Conservation (phyloP, 1,139 yeast genomes). For the Saccharomyces hybrid region DNA sequence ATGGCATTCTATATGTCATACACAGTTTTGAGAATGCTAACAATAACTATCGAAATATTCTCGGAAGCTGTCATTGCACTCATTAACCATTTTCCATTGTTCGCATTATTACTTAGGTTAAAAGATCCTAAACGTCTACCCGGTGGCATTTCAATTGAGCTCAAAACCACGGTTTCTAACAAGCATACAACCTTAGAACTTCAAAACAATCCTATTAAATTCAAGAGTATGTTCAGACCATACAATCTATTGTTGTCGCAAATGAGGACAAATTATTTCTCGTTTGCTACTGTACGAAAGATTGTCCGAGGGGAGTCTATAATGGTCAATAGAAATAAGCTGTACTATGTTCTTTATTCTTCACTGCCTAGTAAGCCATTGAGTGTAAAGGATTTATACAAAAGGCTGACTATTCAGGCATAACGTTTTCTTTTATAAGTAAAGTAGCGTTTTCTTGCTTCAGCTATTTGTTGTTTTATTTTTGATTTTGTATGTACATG, state of each 20-base stretch:
- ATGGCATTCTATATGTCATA: slow-evolving; percentile 77
- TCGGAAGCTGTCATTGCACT: slow-evolving; percentile 58
- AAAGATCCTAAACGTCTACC: slow-evolving; percentile 84
- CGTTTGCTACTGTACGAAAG: slow-evolving; percentile 35
- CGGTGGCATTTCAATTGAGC: slow-evolving; percentile 63
- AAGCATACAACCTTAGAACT: slow-evolving; percentile 23
- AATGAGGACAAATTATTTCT: slow-evolving; percentile 38
- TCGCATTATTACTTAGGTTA: slow-evolving; percentile 66
- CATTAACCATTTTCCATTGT: slow-evolving; percentile 78
- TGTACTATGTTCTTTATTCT: slow-evolving; percentile 44
- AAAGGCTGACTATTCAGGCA: slow-evolving; percentile 7
- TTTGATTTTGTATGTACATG: slow-evolving; percentile 7
- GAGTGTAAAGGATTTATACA: slow-evolving; percentile 23
- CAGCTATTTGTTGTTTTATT: neutral
- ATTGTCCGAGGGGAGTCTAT: slow-evolving; percentile 42
- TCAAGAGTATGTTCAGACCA: slow-evolving; percentile 42
- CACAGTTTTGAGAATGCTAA: slow-evolving; percentile 49
- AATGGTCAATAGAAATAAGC: slow-evolving; percentile 39
- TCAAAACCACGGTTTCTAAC: slow-evolving; percentile 8
- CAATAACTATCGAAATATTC: slow-evolving; percentile 44
- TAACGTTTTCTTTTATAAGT: neutral
- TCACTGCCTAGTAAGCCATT: slow-evolving; percentile 40
- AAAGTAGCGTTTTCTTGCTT: neutral
- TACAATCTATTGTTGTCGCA: slow-evolving; percentile 38
- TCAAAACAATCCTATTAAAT: slow-evolving; percentile 40